These are phyloP conservation scores for Hypoxylon fuscum DNA, from an alignment of 495 filamentous ascomycete genomes.

Conservation along the genomic window DNA sequence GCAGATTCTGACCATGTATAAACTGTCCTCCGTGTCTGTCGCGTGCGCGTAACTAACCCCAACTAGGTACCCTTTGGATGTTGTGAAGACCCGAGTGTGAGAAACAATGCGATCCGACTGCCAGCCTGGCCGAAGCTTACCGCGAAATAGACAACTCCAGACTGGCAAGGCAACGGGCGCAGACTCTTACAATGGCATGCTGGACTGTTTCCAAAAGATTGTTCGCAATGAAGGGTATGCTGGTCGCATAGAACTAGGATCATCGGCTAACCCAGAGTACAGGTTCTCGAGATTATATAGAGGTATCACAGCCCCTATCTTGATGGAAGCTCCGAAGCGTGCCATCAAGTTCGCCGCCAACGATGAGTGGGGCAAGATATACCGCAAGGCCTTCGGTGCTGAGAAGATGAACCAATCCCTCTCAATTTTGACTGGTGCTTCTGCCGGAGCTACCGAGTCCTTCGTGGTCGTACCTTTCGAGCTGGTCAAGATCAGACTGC, in stretches of 20 bases:
- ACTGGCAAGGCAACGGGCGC: constrained; percentile 72
- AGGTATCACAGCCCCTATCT: constrained; percentile 92
- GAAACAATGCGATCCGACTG: constrained; percentile 39
- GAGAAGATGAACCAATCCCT: constrained; percentile 89
- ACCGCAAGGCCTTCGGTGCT: constrained; percentile 81
- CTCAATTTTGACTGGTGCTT: constrained; percentile 90
- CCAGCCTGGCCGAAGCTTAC: constrained; percentile 42
- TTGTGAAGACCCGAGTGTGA: constrained; percentile 97
- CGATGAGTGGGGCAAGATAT: constrained; percentile 95
- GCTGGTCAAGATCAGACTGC: constrained; percentile 91
- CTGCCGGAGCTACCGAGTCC: constrained; percentile 93
- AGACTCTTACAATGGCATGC: constrained; percentile 92
- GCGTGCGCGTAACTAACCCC: constrained; percentile 64
- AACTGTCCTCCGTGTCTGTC: constrained; percentile 41
- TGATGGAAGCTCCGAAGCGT: constrained; percentile 99
- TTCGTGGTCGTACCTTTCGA: constrained; percentile 95
- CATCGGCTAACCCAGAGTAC: constrained; percentile 23
- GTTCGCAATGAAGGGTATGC: constrained; percentile 89
- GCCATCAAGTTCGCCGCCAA: constrained; percentile 99
- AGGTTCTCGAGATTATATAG: constrained; percentile 92
- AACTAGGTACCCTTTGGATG: constrained; percentile 93
- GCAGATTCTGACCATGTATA: constrained; percentile 26
- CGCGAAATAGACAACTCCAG: constrained; percentile 79
- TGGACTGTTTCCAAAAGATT: constrained; percentile 98
- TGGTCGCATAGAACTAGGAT: not conserved